These are phyloP conservation scores for Fragaria iinumae DNA, from an alignment of 306 rosid species.

Conservation along the genomic window DNA sequence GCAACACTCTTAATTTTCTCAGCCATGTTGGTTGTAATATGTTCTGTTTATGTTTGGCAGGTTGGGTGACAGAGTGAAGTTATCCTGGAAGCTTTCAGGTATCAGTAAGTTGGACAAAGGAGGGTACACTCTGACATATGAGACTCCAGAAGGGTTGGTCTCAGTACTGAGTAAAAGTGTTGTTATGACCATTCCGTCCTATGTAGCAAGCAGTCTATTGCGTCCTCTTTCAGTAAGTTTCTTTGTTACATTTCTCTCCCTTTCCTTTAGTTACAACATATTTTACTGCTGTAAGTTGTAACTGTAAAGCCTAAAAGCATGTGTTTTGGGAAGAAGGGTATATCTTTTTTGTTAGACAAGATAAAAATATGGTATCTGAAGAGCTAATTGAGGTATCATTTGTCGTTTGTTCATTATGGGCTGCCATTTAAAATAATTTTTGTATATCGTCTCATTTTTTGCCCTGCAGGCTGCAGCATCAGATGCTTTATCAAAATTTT, in stretches of 20 bases:
- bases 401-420: conserved; percentile 11
- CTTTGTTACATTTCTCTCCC: conserved; percentile 24
- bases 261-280: background rate
- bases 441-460: conserved; percentile 14
- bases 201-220: conserved; percentile 71
- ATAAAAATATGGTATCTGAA: conserved; percentile 8
- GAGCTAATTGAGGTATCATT: conserved; percentile 9
- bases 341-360: background rate
- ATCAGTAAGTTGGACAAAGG: conserved; percentile 71
- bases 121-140: conserved; percentile 69
- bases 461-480: conserved; percentile 68
- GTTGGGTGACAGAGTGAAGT: conserved; percentile 76
- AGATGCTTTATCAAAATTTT: conserved; percentile 81
- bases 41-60: conserved; percentile 45
- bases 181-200: conserved; percentile 87
- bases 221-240: conserved; percentile 79
- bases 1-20: conserved; percentile 8
- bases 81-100: conserved; percentile 88
- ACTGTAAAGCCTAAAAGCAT: background rate
- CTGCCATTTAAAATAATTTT: conserved; percentile 21
- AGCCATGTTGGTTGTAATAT: conserved; percentile 19
- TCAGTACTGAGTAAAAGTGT: conserved; percentile 71
- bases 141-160: conserved; percentile 84
- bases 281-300: background rate
- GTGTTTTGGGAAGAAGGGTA: background rate